Percentiles rank a stretch among this genome's conserved stretches.
Evolutionary conservation across 2,329 filamentous ascomycete genomes (phyloP).

Genomic region (Penicillium polonicum): DNA sequence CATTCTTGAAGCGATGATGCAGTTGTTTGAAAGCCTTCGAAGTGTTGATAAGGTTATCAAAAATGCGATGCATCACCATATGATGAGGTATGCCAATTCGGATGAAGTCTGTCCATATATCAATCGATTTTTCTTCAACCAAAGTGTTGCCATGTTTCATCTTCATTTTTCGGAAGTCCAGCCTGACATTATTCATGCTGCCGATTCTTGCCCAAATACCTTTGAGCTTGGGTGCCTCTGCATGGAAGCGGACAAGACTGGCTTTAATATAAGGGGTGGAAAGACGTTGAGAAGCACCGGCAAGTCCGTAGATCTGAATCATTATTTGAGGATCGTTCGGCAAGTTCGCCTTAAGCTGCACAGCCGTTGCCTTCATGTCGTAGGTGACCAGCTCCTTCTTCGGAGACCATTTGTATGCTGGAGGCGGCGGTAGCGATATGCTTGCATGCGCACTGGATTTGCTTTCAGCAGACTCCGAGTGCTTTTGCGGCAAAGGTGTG

Average conservation of each 20-base stretch:
- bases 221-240: constrained; percentile 78
- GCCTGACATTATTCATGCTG: constrained; percentile 74
- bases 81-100: constrained; percentile 88
- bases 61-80: constrained; percentile 80
- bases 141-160: constrained; percentile 63
- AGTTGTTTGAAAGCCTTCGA: constrained; percentile 85
- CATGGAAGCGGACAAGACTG: constrained; percentile 79
- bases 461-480: constrained; percentile 10
- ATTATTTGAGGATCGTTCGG: constrained; percentile 87
- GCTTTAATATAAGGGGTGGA: constrained; percentile 76
- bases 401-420: constrained; percentile 21
- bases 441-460: constrained; percentile 18
- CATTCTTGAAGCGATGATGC: constrained; percentile 87
- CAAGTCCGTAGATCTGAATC: constrained; percentile 80
- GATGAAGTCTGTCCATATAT: constrained; percentile 80
- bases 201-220: constrained; percentile 82
- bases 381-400: constrained; percentile 70
- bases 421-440: constrained; percentile 30
- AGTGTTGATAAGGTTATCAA: constrained; percentile 90
- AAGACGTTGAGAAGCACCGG: constrained; percentile 84
- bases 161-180: constrained; percentile 76
- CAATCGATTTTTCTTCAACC: constrained; percentile 76
- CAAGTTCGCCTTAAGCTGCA: constrained; percentile 87
- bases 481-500: constrained; percentile 28
- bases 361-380: constrained; percentile 75